Base-by-base conservation (phyloP, 1,139 yeast genomes). In the Candida gigantensis region DNA sequence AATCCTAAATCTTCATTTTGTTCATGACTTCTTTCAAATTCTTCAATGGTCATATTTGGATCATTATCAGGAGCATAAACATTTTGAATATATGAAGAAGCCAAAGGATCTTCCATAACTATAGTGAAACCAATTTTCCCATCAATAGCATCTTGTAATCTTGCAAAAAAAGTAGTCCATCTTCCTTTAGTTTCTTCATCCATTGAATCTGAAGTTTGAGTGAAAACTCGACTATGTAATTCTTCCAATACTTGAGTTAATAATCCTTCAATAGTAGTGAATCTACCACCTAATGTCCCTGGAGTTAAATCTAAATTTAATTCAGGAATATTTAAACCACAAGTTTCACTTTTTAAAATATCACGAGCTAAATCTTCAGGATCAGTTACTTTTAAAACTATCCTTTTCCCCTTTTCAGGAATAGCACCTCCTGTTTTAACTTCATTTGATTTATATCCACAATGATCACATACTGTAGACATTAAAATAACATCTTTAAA, bases 391-490 rank as follows among this genome's bases (percentile, higher is more conserved):
- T 74, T 73, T 39, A 94, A 72, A 1, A 83, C 74, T 43, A 89
- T 79, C 46, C 73, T 81, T 49, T 82, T 81, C 44, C 97, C 99
- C 60, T 81, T 74, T 4, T 71, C 83, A 24, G 98, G 97, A 38
- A 94, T 84, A 13, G 85, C 95, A 48, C 99, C 99, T 41, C 99
- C 99, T 4, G 98, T 94, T 68, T 90, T 92, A 48, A 94, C 98
- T 63, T 94, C 99, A 57, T 94, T 94, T 15, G 96, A 87, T 65
- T 87, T 92, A 68, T 86, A 94, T 24, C 98, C 98, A 68, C 99
- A 94, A 49, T 79, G 68, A 28, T 84, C 90, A 65, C 99, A 94
- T 1, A 79, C 83, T 0, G 98, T 92, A 36, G 95, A 85, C 98
- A 94, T 94, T 52, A 94, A 79, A 44, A 94, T 84, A 30, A 94